Conservation (phyloP, 2,329 filamentous ascomycete species). For the Apiospora saccharicola region DNA sequence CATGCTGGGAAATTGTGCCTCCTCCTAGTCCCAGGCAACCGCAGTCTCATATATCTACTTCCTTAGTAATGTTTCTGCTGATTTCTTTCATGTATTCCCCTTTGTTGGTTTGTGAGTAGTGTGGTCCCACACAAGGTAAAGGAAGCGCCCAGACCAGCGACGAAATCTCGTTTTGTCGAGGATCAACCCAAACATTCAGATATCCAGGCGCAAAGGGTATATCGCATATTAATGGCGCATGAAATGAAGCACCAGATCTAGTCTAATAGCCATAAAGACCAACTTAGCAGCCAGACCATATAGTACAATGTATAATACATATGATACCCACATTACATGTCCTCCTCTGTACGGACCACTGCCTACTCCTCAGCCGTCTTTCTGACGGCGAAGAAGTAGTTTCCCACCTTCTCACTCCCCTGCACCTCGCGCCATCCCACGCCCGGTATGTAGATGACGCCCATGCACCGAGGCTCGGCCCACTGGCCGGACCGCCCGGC, state of each 20-base stretch:
- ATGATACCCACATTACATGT: not conserved
- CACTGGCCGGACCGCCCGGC: constrained; percentile 59
- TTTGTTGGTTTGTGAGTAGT: too few species aligned
- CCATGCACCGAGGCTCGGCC: constrained; percentile 69
- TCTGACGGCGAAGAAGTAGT: constrained; percentile 90
- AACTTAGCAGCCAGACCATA: not conserved
- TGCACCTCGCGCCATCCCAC: constrained; percentile 86
- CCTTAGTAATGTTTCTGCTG: too few species aligned
- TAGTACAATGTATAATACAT: constrained; percentile 13
- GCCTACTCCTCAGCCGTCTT: constrained; percentile 21
- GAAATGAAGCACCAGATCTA: not conserved
- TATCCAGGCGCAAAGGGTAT: constrained; percentile 1
- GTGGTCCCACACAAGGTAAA: not conserved
- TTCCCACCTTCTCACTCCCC: constrained; percentile 86
- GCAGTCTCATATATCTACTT: not conserved
- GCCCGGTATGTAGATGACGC: constrained; percentile 89
- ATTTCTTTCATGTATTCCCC: too few species aligned
- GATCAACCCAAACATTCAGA: not conserved
- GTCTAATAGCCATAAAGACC: not conserved
- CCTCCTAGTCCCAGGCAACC: not conserved
- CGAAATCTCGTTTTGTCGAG: not conserved
- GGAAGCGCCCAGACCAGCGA: not conserved
- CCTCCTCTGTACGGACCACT: not conserved
- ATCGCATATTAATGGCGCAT: not conserved
- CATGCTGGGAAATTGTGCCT: not conserved